Conservation (phyloP, 2,329 filamentous ascomycete species). For the Diplodia intermedia region DNA sequence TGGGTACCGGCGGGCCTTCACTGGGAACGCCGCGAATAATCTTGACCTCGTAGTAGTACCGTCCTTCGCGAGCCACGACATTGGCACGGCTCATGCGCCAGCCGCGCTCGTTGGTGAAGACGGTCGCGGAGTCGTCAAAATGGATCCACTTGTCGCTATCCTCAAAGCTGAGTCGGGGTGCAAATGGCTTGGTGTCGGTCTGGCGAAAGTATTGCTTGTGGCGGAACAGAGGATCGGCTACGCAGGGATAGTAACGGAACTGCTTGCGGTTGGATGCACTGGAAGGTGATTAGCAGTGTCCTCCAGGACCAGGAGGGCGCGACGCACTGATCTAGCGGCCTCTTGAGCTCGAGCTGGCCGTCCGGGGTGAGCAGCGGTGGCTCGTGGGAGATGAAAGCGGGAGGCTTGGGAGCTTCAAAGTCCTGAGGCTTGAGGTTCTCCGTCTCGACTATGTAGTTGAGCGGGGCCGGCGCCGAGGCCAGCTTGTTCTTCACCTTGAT, state of each 20-base stretch:
- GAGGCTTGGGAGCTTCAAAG: conserved; percentile 58
- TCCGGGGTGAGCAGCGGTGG: conserved; percentile 54
- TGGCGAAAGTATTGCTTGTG: conserved; percentile 88
- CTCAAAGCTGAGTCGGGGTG: conserved; percentile 87
- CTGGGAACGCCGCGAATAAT: conserved; percentile 76
- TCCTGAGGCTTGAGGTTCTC: conserved; percentile 47
- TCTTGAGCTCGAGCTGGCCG: conserved; percentile 53
- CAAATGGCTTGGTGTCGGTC: conserved; percentile 83
- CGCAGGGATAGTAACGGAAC: conserved; percentile 89
- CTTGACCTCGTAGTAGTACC: conserved; percentile 94
- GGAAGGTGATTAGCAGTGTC: conserved; percentile 8
- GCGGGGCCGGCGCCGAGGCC: conserved; percentile 52
- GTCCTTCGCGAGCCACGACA: conserved; percentile 85
- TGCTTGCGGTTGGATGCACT: conserved; percentile 69
- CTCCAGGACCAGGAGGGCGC: not conserved
- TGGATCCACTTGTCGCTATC: conserved; percentile 86
- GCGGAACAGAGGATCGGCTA: conserved; percentile 85
- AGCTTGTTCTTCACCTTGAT: conserved; percentile 49
- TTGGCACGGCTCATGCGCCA: conserved; percentile 92
- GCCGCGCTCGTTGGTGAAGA: conserved; percentile 89
- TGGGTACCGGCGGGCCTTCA: conserved; percentile 49
- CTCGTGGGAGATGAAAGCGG: conserved; percentile 56
- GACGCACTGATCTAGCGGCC: conserved; percentile 54
- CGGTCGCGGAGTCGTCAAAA: conserved; percentile 74
- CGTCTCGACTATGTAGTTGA: conserved; percentile 58